phyloP scores from a whole-genome alignment of 2,329 filamentous ascomycete species.

The Emergomyces orientalis region DNA sequence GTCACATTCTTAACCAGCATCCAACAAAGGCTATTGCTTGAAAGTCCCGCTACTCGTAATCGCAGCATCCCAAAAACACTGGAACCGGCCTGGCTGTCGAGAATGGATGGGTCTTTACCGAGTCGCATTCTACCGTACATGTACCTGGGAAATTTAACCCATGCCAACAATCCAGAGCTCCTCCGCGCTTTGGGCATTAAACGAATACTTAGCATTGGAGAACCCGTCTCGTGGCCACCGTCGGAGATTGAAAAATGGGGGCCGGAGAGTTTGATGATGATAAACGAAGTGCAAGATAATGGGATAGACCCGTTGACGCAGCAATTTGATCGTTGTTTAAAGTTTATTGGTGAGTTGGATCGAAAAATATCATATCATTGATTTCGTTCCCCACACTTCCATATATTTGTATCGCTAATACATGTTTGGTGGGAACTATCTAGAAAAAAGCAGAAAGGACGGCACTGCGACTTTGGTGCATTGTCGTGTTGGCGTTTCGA shows the following conservation, averaged over 20 bases:
- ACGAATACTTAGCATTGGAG: slow-evolving; percentile 85
- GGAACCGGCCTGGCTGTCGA: slow-evolving; percentile 69
- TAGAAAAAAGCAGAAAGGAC: slow-evolving; percentile 68
- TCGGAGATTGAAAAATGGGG: slow-evolving; percentile 65
- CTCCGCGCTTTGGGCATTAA: slow-evolving; percentile 70
- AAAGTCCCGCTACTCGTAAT: slow-evolving; percentile 27
- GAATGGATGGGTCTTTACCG: slow-evolving; percentile 81
- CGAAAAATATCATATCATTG: neutral
- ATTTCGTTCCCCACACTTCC: neutral
- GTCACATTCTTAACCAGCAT: slow-evolving; percentile 72
- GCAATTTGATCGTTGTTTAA: slow-evolving; percentile 75
- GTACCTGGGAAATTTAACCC: slow-evolving; percentile 87
- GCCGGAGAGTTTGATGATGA: slow-evolving; percentile 63
- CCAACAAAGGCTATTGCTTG: slow-evolving; percentile 61
- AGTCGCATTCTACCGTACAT: slow-evolving; percentile 86
- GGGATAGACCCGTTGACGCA: slow-evolving; percentile 85
- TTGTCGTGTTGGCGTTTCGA: slow-evolving; percentile 89
- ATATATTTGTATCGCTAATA: neutral
- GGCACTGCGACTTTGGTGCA: slow-evolving; percentile 86
- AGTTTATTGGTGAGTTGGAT: slow-evolving; percentile 71
- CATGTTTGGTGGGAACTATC: slow-evolving; percentile 10
- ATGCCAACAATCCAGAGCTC: slow-evolving; percentile 88
- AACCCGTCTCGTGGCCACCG: slow-evolving; percentile 71
- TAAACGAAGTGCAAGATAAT: slow-evolving; percentile 89
- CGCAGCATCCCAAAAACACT: slow-evolving; percentile 17